A percentile compares a stretch with the other conserved stretches of the same genome.
Conservation (phyloP, 768 basidiomycete species). For the Sarcomyxa edulis region DNA sequence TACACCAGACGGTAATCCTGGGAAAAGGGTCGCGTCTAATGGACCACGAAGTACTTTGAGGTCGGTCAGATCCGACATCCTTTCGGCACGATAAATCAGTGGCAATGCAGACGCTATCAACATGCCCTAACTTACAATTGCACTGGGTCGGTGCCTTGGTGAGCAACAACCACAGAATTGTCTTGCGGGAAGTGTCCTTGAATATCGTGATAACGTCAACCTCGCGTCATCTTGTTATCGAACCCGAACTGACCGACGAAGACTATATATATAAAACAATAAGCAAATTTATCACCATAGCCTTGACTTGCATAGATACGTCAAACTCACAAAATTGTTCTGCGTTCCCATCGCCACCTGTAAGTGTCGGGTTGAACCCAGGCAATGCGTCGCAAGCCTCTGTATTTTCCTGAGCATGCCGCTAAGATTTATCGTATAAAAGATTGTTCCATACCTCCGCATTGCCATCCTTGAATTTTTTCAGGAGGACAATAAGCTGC, state of each 20-base stretch:
- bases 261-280: no score
- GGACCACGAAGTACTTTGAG: constrained; percentile 28
- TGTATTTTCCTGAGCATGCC: constrained; percentile 2
- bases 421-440: background rate
- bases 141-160: constrained; percentile 47
- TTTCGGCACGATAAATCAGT: constrained; percentile 12
- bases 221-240: no score
- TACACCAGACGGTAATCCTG: constrained; percentile 35
- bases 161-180: constrained; percentile 41
- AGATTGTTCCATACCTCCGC: constrained; percentile 18
- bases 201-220: no score
- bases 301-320: no score
- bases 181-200: constrained; percentile 35
- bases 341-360: constrained; percentile 25
- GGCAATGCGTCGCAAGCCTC: constrained; percentile 27
- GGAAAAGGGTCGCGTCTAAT: constrained; percentile 42
- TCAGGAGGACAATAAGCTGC: constrained; percentile 26
- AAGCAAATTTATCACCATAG: no score
- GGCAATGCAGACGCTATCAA: background rate
- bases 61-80: constrained; percentile 44
- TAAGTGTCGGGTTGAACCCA: constrained; percentile 23
- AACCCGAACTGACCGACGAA: no score
- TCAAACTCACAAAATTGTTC: constrained; percentile 24
- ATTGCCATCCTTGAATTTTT: constrained; percentile 23
- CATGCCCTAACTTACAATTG: constrained; percentile 28